Evolutionary conservation across 306 rosid species (phyloP).

Genomic region (Cucumis cinereus): DNA sequence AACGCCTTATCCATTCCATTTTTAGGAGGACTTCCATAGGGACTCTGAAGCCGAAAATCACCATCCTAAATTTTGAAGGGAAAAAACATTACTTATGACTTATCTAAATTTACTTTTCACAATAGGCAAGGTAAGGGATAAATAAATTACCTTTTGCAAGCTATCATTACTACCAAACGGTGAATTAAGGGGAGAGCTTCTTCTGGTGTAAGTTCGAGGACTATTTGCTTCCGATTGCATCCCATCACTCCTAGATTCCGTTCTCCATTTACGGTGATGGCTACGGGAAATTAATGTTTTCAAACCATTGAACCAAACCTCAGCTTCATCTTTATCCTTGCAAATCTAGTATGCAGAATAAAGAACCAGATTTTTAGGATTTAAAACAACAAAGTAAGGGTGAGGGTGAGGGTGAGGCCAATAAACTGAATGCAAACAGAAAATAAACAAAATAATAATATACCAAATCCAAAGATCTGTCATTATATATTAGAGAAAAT

Average conservation of each 20-base stretch:
- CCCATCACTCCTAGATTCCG: conserved; percentile 97
- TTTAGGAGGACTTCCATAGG: conserved; percentile 91
- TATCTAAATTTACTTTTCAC: conserved; percentile 10
- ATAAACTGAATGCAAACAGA: neutral
- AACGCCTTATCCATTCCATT: conserved; percentile 81
- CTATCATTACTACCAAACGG: conserved; percentile 97
- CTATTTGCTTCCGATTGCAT: conserved; percentile 94
- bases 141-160: conserved; percentile 62
- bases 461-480: conserved; percentile 94
- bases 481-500: conserved; percentile 91
- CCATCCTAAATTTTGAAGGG: conserved; percentile 45
- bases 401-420: neutral
- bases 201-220: conserved; percentile 90
- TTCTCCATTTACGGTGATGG: conserved; percentile 88
- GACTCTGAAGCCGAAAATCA: conserved; percentile 83
- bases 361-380: conserved; percentile 13
- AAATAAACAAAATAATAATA: neutral
- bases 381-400: neutral
- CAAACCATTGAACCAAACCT: conserved; percentile 97
- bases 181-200: conserved; percentile 89
- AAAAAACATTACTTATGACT: conserved; percentile 8
- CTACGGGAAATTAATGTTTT: conserved; percentile 87
- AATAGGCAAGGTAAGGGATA: conserved; percentile 8
- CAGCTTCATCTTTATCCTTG: conserved; percentile 99
- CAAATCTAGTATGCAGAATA: conserved; percentile 61